phyloP scores from a whole-genome alignment of 345 rosid species.

The Diplotaxis tenuifolia region DNA sequence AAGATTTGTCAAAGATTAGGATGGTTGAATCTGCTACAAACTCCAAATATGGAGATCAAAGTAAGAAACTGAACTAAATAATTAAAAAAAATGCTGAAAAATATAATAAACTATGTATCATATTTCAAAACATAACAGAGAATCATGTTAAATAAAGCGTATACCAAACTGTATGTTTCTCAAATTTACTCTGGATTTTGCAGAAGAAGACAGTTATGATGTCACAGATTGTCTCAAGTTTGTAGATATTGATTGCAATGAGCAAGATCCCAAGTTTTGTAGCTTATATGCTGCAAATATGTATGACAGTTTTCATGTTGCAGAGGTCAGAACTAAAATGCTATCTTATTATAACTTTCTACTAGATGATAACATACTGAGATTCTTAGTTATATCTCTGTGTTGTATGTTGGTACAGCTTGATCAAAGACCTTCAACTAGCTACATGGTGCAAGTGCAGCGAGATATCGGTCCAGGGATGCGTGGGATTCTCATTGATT shows the following conservation, averaged over 20 bases:
- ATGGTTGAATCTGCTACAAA: conserved; percentile 51
- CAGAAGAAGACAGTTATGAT: conserved; percentile 46
- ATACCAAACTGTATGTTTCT: neutral
- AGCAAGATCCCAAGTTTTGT: conserved; percentile 60
- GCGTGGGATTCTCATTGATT: conserved; percentile 83
- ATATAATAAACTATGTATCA: neutral
- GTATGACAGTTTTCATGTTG: conserved; percentile 46
- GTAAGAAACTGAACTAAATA: conserved; percentile 1
- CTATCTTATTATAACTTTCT: conserved; percentile 2
- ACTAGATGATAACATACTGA: neutral
- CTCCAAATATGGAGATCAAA: conserved; percentile 32
- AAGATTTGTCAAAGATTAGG: conserved; percentile 65
- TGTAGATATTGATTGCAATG: conserved; percentile 62
- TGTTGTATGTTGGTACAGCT: conserved; percentile 43
- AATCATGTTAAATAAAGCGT: conserved; percentile 2
- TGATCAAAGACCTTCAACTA: conserved; percentile 62
- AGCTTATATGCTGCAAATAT: conserved; percentile 69
- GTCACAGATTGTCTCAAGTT: conserved; percentile 27
- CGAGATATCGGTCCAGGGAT: conserved; percentile 63
- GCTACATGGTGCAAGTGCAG: conserved; percentile 72
- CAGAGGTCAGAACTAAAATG: conserved; percentile 59
- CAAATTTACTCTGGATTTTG: conserved; percentile 33
- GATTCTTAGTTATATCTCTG: neutral
- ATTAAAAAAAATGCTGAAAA: conserved; percentile 23
- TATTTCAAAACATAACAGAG: neutral